phyloP scores from a whole-genome alignment of 2,329 filamentous ascomycete species.

The Dactylellina haptotyla region DNA sequence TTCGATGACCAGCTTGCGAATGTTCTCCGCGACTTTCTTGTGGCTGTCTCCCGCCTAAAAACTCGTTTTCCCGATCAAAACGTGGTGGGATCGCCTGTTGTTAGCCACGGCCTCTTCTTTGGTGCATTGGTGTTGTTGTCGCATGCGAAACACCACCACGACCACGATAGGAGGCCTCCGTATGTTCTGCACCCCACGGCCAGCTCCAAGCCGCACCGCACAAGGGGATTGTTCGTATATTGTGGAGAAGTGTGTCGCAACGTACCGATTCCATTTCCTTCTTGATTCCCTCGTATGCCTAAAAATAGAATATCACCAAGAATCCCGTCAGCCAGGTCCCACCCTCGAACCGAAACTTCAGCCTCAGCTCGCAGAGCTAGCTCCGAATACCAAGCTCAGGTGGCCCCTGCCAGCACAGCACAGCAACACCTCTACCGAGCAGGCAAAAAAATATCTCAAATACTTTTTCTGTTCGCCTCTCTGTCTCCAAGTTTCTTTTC shows the following conservation, averaged over 20 bases:
- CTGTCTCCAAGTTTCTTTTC: neutral
- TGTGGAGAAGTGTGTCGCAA: conserved; percentile 36
- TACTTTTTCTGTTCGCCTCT: conserved; percentile 6
- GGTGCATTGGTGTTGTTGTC: conserved; percentile 32
- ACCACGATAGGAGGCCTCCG: conserved; percentile 86
- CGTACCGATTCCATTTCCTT: conserved; percentile 59
- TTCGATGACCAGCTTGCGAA: conserved; percentile 91
- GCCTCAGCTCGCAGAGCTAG: conserved; percentile 46
- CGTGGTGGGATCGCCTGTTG: conserved; percentile 11
- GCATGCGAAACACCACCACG: conserved; percentile 70
- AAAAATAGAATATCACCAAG: conserved; percentile 54
- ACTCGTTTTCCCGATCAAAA: conserved; percentile 21
- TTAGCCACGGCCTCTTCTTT: conserved; percentile 9
- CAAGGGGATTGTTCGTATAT: neutral
- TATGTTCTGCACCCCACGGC: conserved; percentile 72
- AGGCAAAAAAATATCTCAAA: conserved; percentile 12
- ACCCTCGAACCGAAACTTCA: conserved; percentile 34
- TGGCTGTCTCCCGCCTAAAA: conserved; percentile 83
- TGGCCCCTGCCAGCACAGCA: conserved; percentile 43
- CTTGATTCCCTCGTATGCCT: conserved; percentile 58
- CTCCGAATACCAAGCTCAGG: conserved; percentile 5
- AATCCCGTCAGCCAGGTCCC: conserved; percentile 43
- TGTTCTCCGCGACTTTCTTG: conserved; percentile 94
- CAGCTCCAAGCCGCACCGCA: conserved; percentile 45
- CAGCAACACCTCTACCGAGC: neutral